These are phyloP conservation scores for Entrophospora sp. DNA, from an alignment of 192 early-diverging fungal genomes.

Conservation along the genomic window DNA sequence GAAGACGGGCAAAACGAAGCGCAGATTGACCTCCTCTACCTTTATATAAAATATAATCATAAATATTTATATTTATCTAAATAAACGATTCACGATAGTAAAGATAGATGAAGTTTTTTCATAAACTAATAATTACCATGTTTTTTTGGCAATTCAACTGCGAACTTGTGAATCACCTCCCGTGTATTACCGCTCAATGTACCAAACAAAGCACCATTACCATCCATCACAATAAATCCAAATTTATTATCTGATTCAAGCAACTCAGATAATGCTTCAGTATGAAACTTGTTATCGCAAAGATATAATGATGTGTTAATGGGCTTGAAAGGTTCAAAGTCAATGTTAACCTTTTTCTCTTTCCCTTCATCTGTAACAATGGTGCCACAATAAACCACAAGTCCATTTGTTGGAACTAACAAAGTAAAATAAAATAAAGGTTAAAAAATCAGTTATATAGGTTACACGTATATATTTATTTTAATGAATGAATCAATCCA, in stretches of 20 bases:
- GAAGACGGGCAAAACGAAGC: constrained; percentile 97
- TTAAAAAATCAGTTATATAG: neutral
- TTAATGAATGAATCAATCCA: no score
- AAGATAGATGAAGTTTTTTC: no score
- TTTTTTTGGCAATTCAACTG: constrained; percentile 99
- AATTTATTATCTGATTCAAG: constrained; percentile 92
- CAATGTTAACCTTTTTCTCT: constrained; percentile 98
- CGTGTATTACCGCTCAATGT: constrained; percentile 90
- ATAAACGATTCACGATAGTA: no score
- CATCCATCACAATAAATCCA: constrained; percentile 99
- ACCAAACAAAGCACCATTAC: constrained; percentile 94
- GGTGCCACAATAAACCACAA: constrained; percentile 93
- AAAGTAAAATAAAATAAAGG: neutral
- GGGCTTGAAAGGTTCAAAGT: constrained; percentile 99
- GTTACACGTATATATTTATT: neutral
- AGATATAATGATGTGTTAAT: constrained; percentile 98
- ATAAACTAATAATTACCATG: no score
- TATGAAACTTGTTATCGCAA: constrained; percentile 99
- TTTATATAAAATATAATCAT: no score
- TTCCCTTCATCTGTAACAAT: constrained; percentile 97
- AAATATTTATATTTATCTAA: no score
- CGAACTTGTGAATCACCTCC: constrained; percentile 87
- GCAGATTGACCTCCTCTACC: constrained; percentile 98
- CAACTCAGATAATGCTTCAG: constrained; percentile 83
- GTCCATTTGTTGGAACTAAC: constrained; percentile 86